Evolutionary conservation across 2,329 filamentous ascomycete species (phyloP).

Genomic region (Penicillium fuscoglaucum): DNA sequence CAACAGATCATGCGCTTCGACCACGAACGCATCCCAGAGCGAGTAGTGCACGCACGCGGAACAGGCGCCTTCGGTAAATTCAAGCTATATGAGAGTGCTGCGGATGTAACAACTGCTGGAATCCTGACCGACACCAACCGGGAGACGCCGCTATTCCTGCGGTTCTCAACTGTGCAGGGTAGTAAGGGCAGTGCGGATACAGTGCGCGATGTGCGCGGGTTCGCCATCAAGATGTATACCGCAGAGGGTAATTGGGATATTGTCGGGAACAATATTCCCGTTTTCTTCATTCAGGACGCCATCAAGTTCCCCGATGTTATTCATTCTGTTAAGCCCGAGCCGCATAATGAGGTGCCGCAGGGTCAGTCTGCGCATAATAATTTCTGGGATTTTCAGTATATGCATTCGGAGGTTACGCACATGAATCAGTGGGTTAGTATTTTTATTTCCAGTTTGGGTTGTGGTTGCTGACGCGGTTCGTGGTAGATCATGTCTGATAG

Average conservation of each 20-base stretch:
- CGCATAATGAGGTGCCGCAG: constrained; percentile 50
- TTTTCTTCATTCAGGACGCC: constrained; percentile 46
- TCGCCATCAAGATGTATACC: constrained; percentile 76
- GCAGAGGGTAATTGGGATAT: constrained; percentile 70
- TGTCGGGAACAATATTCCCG: constrained; percentile 45
- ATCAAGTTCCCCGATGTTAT: constrained; percentile 45
- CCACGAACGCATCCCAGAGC: constrained; percentile 68
- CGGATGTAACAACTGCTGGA: constrained; percentile 63
- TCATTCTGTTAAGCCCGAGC: constrained; percentile 44
- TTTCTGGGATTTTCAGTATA: constrained; percentile 47
- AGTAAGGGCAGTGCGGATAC: constrained; percentile 76
- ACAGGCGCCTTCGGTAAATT: constrained; percentile 67
- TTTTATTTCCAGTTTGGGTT: background rate
- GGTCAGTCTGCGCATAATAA: constrained; percentile 54
- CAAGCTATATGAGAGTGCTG: constrained; percentile 63
- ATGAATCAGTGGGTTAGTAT: constrained; percentile 36
- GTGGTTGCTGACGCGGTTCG: background rate
- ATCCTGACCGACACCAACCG: constrained; percentile 68
- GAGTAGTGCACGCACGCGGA: constrained; percentile 67
- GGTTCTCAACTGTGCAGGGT: constrained; percentile 77
- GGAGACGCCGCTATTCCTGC: constrained; percentile 64
- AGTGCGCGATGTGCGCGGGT: constrained; percentile 79
- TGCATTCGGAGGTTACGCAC: constrained; percentile 37
- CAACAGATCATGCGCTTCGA: constrained; percentile 64
- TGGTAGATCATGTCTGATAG: constrained; percentile 38